phyloP scores from a whole-genome alignment of 2,329 filamentous ascomycete genomes.

The Ramularia collo-cygni region DNA sequence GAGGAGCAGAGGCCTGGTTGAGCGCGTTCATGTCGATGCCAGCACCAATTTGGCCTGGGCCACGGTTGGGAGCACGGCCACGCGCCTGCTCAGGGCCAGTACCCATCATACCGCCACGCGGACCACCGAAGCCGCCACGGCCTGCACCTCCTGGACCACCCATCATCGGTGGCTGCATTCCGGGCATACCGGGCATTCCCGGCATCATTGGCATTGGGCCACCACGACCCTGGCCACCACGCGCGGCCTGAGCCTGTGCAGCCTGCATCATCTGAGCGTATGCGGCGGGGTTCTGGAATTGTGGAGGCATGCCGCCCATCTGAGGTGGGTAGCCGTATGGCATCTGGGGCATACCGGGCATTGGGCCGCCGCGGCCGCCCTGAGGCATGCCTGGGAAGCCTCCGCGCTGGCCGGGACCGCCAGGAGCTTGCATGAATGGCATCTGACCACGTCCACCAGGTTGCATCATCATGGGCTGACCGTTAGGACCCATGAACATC shows the following conservation, averaged over 20 bases:
- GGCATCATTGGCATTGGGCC: constrained; percentile 65
- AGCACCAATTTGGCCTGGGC: constrained; percentile 17
- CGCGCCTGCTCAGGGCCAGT: constrained; percentile 33
- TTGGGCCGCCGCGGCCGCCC: constrained; percentile 78
- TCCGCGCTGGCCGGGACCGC: constrained; percentile 72
- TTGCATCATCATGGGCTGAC: constrained; percentile 57
- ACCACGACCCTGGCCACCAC: constrained; percentile 62
- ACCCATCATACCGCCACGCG: constrained; percentile 29
- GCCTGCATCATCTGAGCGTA: constrained; percentile 54
- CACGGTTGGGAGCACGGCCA: constrained; percentile 33
- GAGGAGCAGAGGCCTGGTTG: constrained; percentile 52
- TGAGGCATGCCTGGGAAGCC: constrained; percentile 77
- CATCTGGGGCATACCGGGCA: constrained; percentile 80
- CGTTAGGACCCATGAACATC: constrained; percentile 82
- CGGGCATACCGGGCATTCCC: constrained; percentile 47
- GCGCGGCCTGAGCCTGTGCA: constrained; percentile 68
- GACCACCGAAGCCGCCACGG: constrained; percentile 31
- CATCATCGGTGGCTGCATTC: constrained; percentile 59
- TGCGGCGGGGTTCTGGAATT: constrained; percentile 69
- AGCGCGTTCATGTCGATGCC: constrained; percentile 48
- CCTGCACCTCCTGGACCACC: constrained; percentile 34
- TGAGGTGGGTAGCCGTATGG: constrained; percentile 70
- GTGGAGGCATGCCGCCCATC: constrained; percentile 66
- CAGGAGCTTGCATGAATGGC: constrained; percentile 56
- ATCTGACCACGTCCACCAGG: constrained; percentile 51